phyloP scores from a whole-genome alignment of 352 stramenopile genomes.

The Poterioochromonas sp. region DNA sequence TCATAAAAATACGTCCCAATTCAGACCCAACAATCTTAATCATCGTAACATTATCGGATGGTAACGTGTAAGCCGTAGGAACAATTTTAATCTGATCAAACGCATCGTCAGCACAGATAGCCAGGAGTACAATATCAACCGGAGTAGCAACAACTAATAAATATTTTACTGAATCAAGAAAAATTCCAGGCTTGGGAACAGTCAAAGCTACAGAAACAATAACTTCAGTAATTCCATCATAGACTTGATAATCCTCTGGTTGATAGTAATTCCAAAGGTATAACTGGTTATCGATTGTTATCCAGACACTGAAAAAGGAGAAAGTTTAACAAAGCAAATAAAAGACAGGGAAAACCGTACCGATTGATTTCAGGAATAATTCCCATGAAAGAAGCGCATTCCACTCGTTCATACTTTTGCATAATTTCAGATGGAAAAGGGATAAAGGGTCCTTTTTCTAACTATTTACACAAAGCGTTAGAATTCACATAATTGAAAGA shows the following conservation, averaged over 20 bases:
- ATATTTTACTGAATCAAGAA: constrained; percentile 74
- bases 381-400: constrained; percentile 39
- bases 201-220: constrained; percentile 80
- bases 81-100: constrained; percentile 53
- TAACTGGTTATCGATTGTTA: constrained; percentile 80
- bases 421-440: neutral
- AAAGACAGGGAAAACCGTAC: neutral
- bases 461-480: neutral
- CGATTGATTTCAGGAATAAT: constrained; percentile 31
- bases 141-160: constrained; percentile 85
- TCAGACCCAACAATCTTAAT: constrained; percentile 70
- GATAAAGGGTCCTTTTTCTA: neutral
- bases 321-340: neutral
- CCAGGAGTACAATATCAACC: constrained; percentile 83
- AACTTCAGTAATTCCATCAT: constrained; percentile 73
- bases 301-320: constrained; percentile 54
- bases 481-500: neutral
- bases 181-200: constrained; percentile 72
- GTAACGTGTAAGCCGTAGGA: constrained; percentile 59
- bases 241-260: constrained; percentile 63
- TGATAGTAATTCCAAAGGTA: constrained; percentile 85
- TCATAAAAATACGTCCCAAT: constrained; percentile 86
- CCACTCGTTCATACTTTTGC: constrained; percentile 16
- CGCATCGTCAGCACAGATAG: constrained; percentile 50
- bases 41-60: constrained; percentile 83